Percentiles rank a stretch among this genome's conserved stretches.
phyloP scores from a whole-genome alignment of 805 yeast species.

The Teunomyces kruisii region DNA sequence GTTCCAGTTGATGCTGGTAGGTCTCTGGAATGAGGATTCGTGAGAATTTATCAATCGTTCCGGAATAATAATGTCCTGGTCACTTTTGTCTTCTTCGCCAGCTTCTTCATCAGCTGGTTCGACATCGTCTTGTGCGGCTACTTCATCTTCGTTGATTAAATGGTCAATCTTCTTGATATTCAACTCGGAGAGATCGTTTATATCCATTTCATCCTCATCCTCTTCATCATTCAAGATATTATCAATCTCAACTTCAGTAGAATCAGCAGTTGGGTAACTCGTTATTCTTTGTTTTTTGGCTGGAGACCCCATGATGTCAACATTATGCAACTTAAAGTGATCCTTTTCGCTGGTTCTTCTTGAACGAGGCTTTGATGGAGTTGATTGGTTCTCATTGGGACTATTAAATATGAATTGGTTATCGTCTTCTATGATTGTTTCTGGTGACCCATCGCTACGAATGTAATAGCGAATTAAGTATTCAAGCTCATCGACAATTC shows the following conservation, averaged over 20 bases:
- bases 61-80: conserved; percentile 1
- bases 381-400: not conserved
- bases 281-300: conserved; percentile 13
- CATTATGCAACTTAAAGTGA: conserved; percentile 4
- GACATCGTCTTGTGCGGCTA: conserved; percentile 14
- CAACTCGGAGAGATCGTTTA: conserved; percentile 39
- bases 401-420: conserved; percentile 2
- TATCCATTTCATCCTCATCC: conserved; percentile 23
- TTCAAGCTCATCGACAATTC: conserved; percentile 70
- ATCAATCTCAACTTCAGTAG: conserved; percentile 8
- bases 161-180: conserved; percentile 39
- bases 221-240: conserved; percentile 11
- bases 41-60: conserved; percentile 14
- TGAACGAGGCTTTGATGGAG: not conserved
- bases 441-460: conserved; percentile 14
- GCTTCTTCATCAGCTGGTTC: not conserved
- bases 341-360: not conserved
- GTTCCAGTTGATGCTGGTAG: conserved; percentile 45
- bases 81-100: too few relatives aligned
- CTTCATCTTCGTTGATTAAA: conserved; percentile 28
- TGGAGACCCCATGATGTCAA: conserved; percentile 16
- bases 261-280: not conserved
- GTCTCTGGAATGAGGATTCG: conserved; percentile 34
- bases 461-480: conserved; percentile 48
- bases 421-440: conserved; percentile 20